Base-by-base conservation (phyloP, 805 yeast species). In the Candida pseudofarinosa region DNA sequence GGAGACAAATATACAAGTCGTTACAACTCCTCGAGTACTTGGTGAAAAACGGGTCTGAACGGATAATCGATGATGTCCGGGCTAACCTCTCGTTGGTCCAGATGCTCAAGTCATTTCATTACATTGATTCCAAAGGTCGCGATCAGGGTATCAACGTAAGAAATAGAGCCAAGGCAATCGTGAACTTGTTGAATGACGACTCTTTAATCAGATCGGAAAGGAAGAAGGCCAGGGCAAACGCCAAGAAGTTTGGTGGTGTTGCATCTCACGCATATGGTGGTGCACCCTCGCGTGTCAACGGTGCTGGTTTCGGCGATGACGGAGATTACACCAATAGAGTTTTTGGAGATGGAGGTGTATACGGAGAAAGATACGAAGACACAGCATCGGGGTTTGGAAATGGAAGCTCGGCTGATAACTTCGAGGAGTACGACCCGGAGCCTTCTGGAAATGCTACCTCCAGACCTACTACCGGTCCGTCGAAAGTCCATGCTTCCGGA, bases 1-100 rank as follows among this genome's bases (percentile, higher is more conserved):
- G 99, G 99, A 81, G 99, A 60, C 99, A 93, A 63, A 91, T 93
- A 51, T 93, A 93, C 71, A 93, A 93, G 68, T 82, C 97, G 3
- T 73, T 93, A 55, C 97, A 90, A 61, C 75, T 93, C 62, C 76
- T 91, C 63, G 99, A 93, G 56, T 93, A 88, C 61, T 73, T 93
- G 53, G 77, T 93, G 50, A 88, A 88, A 63, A 87, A 91, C 58
- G 99, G 99, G 1, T 80, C 93, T 20, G 99, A 93, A 65, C 76
- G 97, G 46, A 88, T 93, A 51, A 93, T 93, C 46, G 99, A 93
- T 65, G 97, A 91, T 52, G 88, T 95, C 4, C 77, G 97, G 45
- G 79, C 91, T 14, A 91, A 89, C 61, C 60, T 86, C 45, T 80
- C 85, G 18, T 74, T 89, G 43, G 81, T 93, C 45, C 83, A 85